Base-by-base conservation (phyloP, 192 early-diverging fungal species). In the Geranomyces michiganensis region DNA sequence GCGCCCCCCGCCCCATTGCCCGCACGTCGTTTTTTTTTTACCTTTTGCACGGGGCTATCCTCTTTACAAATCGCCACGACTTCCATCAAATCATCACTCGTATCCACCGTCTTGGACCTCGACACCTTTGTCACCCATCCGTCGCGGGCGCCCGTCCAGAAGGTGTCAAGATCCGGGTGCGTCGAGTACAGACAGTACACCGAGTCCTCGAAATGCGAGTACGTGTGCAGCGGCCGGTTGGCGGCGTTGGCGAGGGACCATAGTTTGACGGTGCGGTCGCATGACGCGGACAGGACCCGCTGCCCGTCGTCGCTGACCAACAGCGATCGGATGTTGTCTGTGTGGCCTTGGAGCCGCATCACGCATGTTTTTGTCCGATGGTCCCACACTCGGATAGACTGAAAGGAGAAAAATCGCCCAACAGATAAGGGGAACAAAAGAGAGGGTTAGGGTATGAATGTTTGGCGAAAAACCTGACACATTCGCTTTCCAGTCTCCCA, bases 201-300 rank as follows among this genome's bases (percentile, higher is more conserved):
- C 19, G 92, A 93, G 74, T 93, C 91, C 24, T 85, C 84, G 71
- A 91, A 91, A 70, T 95, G 94, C 5, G 92, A 88, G 69, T 89
- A 98, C 0, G 96, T 97, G 3, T 90, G 88, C 46, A 98, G 77
- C 65, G 95, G 96, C 15, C 94, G 88, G 68, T 93, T 89, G 30
- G 92, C 81, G 44, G 70, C 88, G 36, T 85, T 87, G 15, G 22
- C 58, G 45, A 96, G 83, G 36, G 92, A 93, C 97, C 96, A 99
- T n/a, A 98, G 83, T 77, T 99, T 99, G 61, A 98, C 93, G 0
- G 97, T 95, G 1, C 93, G 85, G 78, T 99, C 97, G 1, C 92
- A 93, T 0, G 97, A 99, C 14, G 91, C 94, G 0, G 93, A 95
- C 21, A 99, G 80, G 8, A 96, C 85, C 91, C 90, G 79, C 53